Evolutionary conservation across 2,329 filamentous ascomycete species (phyloP), one percentile per base, ranked within the genome.

Genomic region (Ophiostoma angusticollis): DNA sequence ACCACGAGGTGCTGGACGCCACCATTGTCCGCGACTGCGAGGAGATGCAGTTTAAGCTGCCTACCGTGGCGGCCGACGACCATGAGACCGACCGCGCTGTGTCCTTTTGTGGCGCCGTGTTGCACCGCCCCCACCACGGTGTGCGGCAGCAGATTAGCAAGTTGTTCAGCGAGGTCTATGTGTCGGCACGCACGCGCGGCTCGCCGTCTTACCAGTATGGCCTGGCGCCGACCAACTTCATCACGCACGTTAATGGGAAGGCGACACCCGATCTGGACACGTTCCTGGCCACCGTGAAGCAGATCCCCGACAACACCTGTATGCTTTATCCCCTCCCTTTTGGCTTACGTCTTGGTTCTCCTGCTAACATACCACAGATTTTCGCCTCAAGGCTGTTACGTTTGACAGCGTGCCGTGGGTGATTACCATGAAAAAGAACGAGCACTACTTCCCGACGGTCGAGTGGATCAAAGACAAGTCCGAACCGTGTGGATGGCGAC

Each of bases 401-500:
- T 98, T 98, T 54, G 91, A 98, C 58, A 93, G 93, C 53, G 86
- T 98, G 9, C 89, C 89, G 4, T 98, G 91, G 86, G 86, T 98
- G n/a, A 84, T 93, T 28, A 98, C 91, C 8, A 94, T 98, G 84
- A 98, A 98, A 77, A 96, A 96, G 73, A 95, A 95, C 51, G 89
- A 98, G 56, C 91, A 98, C 60, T 98, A 98, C 58, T 82, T 81
- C 59, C 77, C 78, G 0, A 80, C 75, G 1, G 72, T 75, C 58
- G 78, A 81, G 52, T 79, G 75, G 68, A 71, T 76, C 58, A 80
- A 79, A 57, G 76, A 80, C 47, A 54, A 60, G 12, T 59, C 59
- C 6, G 72, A 75, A 46, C 58, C 66, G 2, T 75, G 69, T 46
- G 75, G 75, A 35, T 81, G 77, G 77, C 66, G 66, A 39, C 63